Evolutionary conservation across 352 stramenopile genomes (phyloP), one percentile per base, ranked within the genome.

Genomic region (Phytophthora sansomeana): DNA sequence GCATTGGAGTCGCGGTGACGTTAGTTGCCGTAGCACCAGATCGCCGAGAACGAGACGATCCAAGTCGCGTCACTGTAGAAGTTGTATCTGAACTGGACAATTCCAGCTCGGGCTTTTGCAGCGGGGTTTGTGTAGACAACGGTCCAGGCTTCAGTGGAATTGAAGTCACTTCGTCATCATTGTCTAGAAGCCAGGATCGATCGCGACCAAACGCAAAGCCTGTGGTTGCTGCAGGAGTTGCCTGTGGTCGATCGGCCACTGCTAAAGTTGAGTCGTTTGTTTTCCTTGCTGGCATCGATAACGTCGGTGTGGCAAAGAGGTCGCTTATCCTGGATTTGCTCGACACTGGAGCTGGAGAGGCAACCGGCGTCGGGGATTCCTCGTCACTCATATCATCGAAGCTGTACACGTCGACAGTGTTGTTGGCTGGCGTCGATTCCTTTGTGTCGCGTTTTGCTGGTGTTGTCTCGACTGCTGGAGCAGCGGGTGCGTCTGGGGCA

Each of bases 171-270:
- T 84, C 75, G 47, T 84, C 75, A 17, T 81, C 69, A 8, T 62
- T 69, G 57, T 84, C 78, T 6, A 88, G 63, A 21, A 88, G 64
- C 79, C 79, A 88, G 26, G 77, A 83, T n/a, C 77, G 69, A 62
- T 88, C 79, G 8, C 78, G 77, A 30, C 79, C 79, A 58, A 87
- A 87, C 3, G 67, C 75, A 13, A 60, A 59, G 11, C 63, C 54
- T n/a, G 64, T 61, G 8, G 58, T 47, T n/a, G 50, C 47, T 24
- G 69, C 38, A 24, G 58, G 32, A 16, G 61, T 60, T 21, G 47
- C 38, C 35, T 57, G 57, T 21, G 36, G 46, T 36, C 47, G 44
- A 30, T 55, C 56, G 44, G 47, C 17, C 17, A 53, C 32, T 38
- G 28, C 13, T 28, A 51, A 14, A 11, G 51, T 49, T 8, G 42